A percentile compares a stretch with the other conserved stretches of the same genome.
Evolutionary conservation across 2,329 filamentous ascomycete species (phyloP).

Genomic region (Arthroderma sp.): DNA sequence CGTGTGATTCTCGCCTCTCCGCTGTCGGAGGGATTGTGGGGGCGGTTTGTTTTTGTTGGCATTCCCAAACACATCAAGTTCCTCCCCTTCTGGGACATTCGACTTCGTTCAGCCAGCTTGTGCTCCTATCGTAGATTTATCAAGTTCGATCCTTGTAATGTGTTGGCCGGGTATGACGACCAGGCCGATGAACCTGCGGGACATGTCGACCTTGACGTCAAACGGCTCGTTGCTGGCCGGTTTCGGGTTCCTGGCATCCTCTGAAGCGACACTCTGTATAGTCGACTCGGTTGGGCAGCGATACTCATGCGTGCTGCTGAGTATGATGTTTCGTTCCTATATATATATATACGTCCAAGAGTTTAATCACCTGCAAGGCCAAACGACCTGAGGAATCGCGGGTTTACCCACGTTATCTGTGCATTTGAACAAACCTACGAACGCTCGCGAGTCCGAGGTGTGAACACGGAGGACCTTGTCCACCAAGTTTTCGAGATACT

Average conservation of each 20-base stretch:
- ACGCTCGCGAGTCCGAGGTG: constrained; percentile 73
- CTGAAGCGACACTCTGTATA: constrained; percentile 30
- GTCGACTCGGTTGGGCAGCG: constrained; percentile 53
- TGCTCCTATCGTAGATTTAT: constrained; percentile 34
- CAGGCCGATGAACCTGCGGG: constrained; percentile 73
- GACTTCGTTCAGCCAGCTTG: background rate
- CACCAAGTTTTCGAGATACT: constrained; percentile 48
- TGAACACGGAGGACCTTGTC: constrained; percentile 69
- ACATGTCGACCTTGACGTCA: constrained; percentile 55
- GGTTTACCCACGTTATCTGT: constrained; percentile 67
- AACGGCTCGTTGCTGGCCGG: constrained; percentile 17
- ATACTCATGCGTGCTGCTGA: constrained; percentile 80
- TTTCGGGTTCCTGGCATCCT: constrained; percentile 14
- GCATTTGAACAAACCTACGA: constrained; percentile 85
- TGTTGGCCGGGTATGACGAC: constrained; percentile 80
- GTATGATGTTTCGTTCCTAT: constrained; percentile 78
- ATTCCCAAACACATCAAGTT: background rate
- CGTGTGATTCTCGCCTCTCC: background rate
- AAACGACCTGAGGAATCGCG: background rate
- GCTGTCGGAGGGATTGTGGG: background rate
- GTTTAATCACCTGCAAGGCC: background rate
- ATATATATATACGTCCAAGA: background rate
- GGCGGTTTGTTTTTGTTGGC: background rate
- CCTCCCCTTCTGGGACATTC: background rate
- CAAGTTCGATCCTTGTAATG: constrained; percentile 77